phyloP scores from a whole-genome alignment of 768 basidiomycete species.

The Calvatia gigantea region DNA sequence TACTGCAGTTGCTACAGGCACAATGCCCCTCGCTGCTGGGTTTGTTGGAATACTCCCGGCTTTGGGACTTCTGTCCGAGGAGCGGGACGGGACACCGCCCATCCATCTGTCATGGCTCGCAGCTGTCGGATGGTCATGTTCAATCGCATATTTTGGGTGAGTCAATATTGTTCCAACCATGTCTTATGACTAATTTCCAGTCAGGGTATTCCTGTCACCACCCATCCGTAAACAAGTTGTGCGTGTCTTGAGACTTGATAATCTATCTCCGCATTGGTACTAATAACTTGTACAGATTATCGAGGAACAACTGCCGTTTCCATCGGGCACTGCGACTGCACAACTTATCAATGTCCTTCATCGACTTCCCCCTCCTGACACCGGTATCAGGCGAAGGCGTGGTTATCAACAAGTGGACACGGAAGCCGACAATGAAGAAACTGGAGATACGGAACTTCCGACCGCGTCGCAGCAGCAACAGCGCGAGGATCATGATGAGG shows the following conservation, averaged over 20 bases:
- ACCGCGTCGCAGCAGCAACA: slow-evolving; percentile 3
- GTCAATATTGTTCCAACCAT: not conserved
- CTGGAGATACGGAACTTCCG: slow-evolving; percentile 3
- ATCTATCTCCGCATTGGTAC: not conserved
- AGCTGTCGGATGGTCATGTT: slow-evolving; percentile 83
- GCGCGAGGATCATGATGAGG: slow-evolving; percentile 23
- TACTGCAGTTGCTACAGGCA: slow-evolving; percentile 91
- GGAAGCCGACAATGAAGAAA: slow-evolving; percentile 27
- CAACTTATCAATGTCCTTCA: slow-evolving; percentile 93
- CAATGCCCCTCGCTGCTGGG: slow-evolving; percentile 80
- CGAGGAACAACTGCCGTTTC: slow-evolving; percentile 91
- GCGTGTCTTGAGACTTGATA: slow-evolving; percentile 30
- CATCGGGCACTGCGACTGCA: slow-evolving; percentile 94
- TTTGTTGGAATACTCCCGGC: slow-evolving; percentile 96
- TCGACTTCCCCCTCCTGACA: slow-evolving; percentile 63
- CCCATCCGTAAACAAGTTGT: slow-evolving; percentile 95
- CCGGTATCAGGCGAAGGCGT: slow-evolving; percentile 46
- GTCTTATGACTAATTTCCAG: slow-evolving; percentile 2
- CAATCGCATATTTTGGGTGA: slow-evolving; percentile 91
- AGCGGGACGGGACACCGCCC: slow-evolving; percentile 73
- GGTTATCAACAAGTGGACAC: slow-evolving; percentile 50
- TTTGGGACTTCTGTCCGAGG: slow-evolving; percentile 68
- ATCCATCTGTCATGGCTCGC: slow-evolving; percentile 71
- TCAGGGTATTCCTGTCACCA: slow-evolving; percentile 91
- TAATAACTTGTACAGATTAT: slow-evolving; percentile 57